Percentiles rank a stretch among this genome's conserved stretches.
Evolutionary conservation across 208 protist genomes (phyloP).

Genomic region (Trypanosoma theileri): DNA sequence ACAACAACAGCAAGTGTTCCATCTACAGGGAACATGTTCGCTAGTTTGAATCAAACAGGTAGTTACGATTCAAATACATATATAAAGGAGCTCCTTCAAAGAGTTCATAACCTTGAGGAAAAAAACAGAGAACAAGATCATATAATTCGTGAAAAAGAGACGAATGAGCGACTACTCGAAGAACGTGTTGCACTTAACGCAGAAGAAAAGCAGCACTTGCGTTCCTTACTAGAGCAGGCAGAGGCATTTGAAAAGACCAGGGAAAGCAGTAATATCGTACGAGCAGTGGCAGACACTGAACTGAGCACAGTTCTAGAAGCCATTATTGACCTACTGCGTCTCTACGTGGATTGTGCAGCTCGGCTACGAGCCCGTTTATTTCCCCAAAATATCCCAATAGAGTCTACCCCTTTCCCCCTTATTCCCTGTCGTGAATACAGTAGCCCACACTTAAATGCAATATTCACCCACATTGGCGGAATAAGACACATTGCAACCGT

Average conservation of each 20-base stretch:
- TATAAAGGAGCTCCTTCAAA: neutral
- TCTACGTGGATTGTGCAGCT: slow-evolving; percentile 1
- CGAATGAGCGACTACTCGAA: slow-evolving; percentile 12
- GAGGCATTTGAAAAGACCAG: neutral
- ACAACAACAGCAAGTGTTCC: neutral
- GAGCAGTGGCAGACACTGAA: slow-evolving; percentile 7
- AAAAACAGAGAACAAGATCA: neutral
- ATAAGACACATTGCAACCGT: slow-evolving; percentile 21
- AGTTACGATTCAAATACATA: neutral
- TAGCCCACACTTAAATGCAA: slow-evolving; percentile 25
- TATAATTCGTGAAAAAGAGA: slow-evolving; percentile 6
- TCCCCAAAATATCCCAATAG: neutral
- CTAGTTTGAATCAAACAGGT: too few relatives aligned
- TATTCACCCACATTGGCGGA: slow-evolving; percentile 28
- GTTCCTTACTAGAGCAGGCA: neutral
- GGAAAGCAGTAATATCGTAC: neutral
- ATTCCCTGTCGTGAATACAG: slow-evolving; percentile 21
- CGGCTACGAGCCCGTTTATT: slow-evolving; percentile 1
- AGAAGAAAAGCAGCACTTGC: slow-evolving; percentile 4
- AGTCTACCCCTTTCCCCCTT: slow-evolving; percentile 13
- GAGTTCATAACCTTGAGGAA: neutral
- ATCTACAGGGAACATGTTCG: neutral
- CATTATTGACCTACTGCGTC: slow-evolving; percentile 12
- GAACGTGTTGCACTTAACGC: slow-evolving; percentile 16
- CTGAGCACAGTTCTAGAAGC: slow-evolving; percentile 13